Conservation (phyloP, 805 yeast species). For the Candida pseudoglaebosa region DNA sequence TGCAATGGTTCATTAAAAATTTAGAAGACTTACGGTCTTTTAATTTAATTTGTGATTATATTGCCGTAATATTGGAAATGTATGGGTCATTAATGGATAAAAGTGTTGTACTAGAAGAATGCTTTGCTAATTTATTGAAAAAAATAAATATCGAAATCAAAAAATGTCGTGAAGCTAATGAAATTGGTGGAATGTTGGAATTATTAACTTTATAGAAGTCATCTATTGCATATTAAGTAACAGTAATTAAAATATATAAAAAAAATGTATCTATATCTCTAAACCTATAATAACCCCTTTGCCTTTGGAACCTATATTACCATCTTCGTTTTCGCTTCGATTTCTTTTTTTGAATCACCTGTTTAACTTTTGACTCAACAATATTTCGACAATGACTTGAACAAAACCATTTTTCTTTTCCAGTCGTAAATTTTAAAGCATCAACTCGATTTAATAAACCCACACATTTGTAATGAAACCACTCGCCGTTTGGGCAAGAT, state of each 20-base stretch:
- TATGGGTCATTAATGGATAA: slow-evolving; percentile 71
- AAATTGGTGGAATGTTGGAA: slow-evolving; percentile 91
- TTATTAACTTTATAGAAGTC: slow-evolving; percentile 52
- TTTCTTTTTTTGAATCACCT: slow-evolving; percentile 9
- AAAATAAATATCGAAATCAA: slow-evolving; percentile 66
- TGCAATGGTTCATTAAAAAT: slow-evolving; percentile 76
- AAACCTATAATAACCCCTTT: too few relatives aligned
- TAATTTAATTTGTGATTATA: slow-evolving; percentile 60
- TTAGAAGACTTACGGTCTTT: slow-evolving; percentile 77
- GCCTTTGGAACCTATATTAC: slow-evolving; percentile 13
- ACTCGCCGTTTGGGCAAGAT: slow-evolving; percentile 41
- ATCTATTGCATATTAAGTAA: neutral
- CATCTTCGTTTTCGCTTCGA: slow-evolving; percentile 13
- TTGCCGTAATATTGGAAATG: slow-evolving; percentile 66
- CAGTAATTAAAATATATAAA: neutral
- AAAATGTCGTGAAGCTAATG: slow-evolving; percentile 82
- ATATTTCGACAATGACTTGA: slow-evolving; percentile 26
- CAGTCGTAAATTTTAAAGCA: slow-evolving; percentile 31
- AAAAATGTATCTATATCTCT: neutral
- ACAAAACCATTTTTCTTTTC: slow-evolving; percentile 39
- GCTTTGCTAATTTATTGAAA: slow-evolving; percentile 56
- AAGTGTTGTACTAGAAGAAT: slow-evolving; percentile 73
- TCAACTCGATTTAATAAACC: slow-evolving; percentile 36
- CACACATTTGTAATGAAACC: slow-evolving; percentile 46
- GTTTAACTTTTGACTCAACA: slow-evolving; percentile 9